Evolutionary conservation across 2,329 filamentous ascomycete genomes (phyloP).

Genomic region (Nannizziopsis arthrosporioides): DNA sequence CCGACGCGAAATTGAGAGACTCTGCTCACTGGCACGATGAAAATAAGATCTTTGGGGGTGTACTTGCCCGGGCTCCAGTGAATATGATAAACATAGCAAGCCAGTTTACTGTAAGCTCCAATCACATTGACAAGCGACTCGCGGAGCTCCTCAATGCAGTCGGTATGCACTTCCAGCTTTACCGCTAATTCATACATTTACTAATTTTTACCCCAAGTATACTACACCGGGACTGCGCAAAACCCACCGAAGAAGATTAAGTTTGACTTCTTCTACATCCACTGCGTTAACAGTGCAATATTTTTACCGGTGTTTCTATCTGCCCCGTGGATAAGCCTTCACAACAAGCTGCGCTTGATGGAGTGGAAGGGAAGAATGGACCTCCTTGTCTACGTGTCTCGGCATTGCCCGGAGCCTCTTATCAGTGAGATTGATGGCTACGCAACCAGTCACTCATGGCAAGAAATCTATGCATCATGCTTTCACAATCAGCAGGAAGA

Average conservation of each 20-base stretch:
- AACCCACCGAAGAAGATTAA: constrained; percentile 54
- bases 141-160: constrained; percentile 60
- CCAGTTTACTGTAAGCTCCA: constrained; percentile 45
- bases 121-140: constrained; percentile 46
- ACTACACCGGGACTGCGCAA: constrained; percentile 51
- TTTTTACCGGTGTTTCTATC: constrained; percentile 56
- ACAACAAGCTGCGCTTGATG: constrained; percentile 56
- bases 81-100: constrained; percentile 52
- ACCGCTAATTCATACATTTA: neutral
- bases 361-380: constrained; percentile 74
- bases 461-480: constrained; percentile 35
- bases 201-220: constrained; percentile 32
- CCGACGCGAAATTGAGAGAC: constrained; percentile 45
- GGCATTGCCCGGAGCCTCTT: constrained; percentile 50
- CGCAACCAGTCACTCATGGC: constrained; percentile 40
- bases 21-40: constrained; percentile 44
- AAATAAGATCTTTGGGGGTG: constrained; percentile 58
- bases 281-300: constrained; percentile 65
- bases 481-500: constrained; percentile 50
- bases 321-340: constrained; percentile 48
- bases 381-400: constrained; percentile 60
- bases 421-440: constrained; percentile 52
- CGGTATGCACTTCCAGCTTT: constrained; percentile 26
- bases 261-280: constrained; percentile 75
- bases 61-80: constrained; percentile 50